A percentile compares a stretch with the other conserved stretches of the same genome.
Conservation (phyloP, 345 rosid genomes). For the Bretschneidera sinensis region DNA sequence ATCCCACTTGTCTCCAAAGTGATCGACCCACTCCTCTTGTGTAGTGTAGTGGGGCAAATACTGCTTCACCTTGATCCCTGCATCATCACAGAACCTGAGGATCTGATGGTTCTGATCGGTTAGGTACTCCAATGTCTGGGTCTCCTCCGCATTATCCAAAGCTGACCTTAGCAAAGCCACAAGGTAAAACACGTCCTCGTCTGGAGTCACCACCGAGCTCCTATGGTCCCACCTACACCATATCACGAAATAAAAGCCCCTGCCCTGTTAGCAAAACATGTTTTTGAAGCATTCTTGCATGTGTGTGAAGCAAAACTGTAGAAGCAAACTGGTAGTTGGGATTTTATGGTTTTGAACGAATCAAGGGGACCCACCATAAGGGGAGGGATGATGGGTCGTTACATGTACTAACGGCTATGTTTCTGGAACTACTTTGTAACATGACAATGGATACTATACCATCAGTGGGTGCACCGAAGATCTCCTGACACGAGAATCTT, state of each 20-base stretch:
- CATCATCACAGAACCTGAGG: conserved; percentile 57
- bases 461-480: conserved; percentile 35
- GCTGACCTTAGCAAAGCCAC: conserved; percentile 90
- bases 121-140: conserved; percentile 54
- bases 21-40: conserved; percentile 66
- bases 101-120: conserved; percentile 76
- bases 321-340: conserved; percentile 14
- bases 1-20: conserved; percentile 87
- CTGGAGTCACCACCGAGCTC: conserved; percentile 85
- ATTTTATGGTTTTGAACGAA: conserved; percentile 23
- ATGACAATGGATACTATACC: conserved; percentile 19
- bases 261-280: too few relatives aligned
- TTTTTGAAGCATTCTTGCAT: too few relatives aligned
- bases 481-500: conserved; percentile 47
- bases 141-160: conserved; percentile 51
- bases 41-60: conserved; percentile 80
- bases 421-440: conserved; percentile 23
- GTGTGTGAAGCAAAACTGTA: too few relatives aligned
- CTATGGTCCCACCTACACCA: conserved; percentile 79
- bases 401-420: conserved; percentile 17
- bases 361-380: conserved; percentile 11
- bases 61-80: conserved; percentile 81
- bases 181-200: conserved; percentile 87
- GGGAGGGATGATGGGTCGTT: conserved; percentile 15
- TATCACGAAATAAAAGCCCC: too few relatives aligned